Conservation (phyloP, 1,284 basidiomycete genomes). For the Schizophyllum commune region DNA sequence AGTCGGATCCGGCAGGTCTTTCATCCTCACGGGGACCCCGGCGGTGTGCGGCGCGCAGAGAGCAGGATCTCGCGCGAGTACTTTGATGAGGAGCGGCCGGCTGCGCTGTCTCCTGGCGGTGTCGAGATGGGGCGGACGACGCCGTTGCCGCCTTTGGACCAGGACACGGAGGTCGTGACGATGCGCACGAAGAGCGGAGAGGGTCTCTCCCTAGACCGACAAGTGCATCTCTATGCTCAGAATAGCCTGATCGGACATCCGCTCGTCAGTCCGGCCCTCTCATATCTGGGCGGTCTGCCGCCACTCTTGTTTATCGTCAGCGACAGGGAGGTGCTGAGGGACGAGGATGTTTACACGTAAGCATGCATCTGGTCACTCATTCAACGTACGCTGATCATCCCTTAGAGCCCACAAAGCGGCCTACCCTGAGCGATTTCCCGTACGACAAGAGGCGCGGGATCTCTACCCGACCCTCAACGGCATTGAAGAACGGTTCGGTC, state of each 20-base stretch:
- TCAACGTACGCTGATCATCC: background rate
- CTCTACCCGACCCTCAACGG: slow-evolving; percentile 62
- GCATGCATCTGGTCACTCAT: slow-evolving; percentile 21
- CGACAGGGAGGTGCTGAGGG: slow-evolving; percentile 87
- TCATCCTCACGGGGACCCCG: slow-evolving; percentile 14
- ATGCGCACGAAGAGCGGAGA: slow-evolving; percentile 28
- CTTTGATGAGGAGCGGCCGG: slow-evolving; percentile 13
- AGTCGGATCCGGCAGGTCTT: slow-evolving; percentile 57
- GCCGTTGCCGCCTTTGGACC: slow-evolving; percentile 27
- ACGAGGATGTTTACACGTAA: slow-evolving; percentile 86
- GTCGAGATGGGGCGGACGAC: slow-evolving; percentile 41
- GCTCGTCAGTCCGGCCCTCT: slow-evolving; percentile 75
- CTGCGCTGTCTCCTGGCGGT: background rate
- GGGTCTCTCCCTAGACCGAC: slow-evolving; percentile 47
- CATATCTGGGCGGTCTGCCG: slow-evolving; percentile 87
- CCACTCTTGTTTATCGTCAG: slow-evolving; percentile 84
- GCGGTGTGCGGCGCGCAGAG: slow-evolving; percentile 5
- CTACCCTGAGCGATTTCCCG: slow-evolving; percentile 67
- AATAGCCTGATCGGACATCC: slow-evolving; percentile 84
- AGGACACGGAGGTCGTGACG: slow-evolving; percentile 19
- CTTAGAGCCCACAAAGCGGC: slow-evolving; percentile 88
- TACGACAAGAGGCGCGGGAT: slow-evolving; percentile 50
- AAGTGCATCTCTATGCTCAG: slow-evolving; percentile 86
- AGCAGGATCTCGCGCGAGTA: slow-evolving; percentile 17
- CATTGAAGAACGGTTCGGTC: slow-evolving; percentile 54